Evolutionary conservation across 2,329 filamentous ascomycete species (phyloP), one percentile per base, ranked within the genome.

Genomic region (Pseudogymnoascus sp.): DNA sequence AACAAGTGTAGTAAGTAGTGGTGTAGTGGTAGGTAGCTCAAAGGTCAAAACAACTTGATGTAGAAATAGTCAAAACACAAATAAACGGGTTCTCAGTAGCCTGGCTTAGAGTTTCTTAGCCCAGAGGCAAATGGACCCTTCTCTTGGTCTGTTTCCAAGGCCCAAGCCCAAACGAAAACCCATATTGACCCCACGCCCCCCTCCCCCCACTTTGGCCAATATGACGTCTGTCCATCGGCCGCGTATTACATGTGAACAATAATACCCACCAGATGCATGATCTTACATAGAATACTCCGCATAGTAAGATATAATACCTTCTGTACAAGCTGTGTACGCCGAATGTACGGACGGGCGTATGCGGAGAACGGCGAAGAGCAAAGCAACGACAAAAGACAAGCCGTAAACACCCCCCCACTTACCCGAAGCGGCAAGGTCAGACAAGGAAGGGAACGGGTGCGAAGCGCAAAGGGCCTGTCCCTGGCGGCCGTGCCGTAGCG

Each of bases 51-150:
- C 13, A 46, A 7, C 26, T 31, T 53, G 46, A 15, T 17, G 46
- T 53, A 31, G 21, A 23, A 53, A 53, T 53, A 53, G 46, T 3
- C 26, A 23, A 9, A 31, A 31, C 15, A 11, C 4, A 53, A 53
- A 17, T 53, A 53, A 31, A 53, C 46, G 46, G 46, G 46, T 11
- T 7, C 46, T 31, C n/a, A 53, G 46, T 53, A 53, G 23, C 15
- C 4, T 1, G 46, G 31, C 46, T 53, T 53, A 53, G n/a, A 53
- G 23, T 53, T 53, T n/a, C 23, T 53, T 53, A 53, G 46, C 46
- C 44, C 46, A 53, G n/a, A 53, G 46, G 46, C 46, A 53, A 53
- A 53, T 53, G 26, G 46, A 53, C 46, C 46, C 46, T 50, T 50
- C 26, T 17, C n/a, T n/a, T 31, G 15, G 23, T n/a, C 46, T 50